Percentiles rank a stretch among this genome's conserved stretches.
Evolutionary conservation across 2,329 filamentous ascomycete genomes (phyloP).

Genomic region (Talaromyces islandicus): DNA sequence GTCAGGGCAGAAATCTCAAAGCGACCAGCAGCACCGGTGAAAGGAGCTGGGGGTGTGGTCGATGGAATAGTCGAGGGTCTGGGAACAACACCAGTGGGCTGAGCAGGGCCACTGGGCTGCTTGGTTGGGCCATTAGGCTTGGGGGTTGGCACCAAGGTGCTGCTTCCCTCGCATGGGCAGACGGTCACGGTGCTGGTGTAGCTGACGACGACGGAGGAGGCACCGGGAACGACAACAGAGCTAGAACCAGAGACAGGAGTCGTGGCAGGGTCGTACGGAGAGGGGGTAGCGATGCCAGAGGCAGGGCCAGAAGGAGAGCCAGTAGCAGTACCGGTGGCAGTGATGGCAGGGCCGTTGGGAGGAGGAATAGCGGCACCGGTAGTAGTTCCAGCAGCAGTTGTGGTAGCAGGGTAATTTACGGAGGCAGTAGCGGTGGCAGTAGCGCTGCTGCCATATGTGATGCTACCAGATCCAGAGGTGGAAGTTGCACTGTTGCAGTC

Average conservation of each 20-base stretch:
- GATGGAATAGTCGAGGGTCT: slow-evolving; percentile 7
- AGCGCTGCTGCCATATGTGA: not conserved
- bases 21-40: slow-evolving; percentile 20
- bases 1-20: slow-evolving; percentile 18
- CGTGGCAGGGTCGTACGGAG: not conserved
- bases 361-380: not conserved
- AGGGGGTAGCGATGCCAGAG: not conserved
- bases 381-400: not conserved
- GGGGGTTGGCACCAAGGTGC: slow-evolving; percentile 7
- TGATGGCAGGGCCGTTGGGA: not conserved
- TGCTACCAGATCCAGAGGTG: not conserved
- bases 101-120: slow-evolving; percentile 1
- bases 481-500: slow-evolving; percentile 17
- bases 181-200: slow-evolving; percentile 9
- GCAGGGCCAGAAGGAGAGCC: not conserved
- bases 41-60: slow-evolving; percentile 6
- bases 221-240: not conserved
- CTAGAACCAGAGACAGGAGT: not conserved
- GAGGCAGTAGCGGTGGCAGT: not conserved
- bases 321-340: not conserved
- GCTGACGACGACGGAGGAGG: slow-evolving; percentile 4
- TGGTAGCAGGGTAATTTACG: not conserved
- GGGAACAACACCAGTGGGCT: slow-evolving; percentile 7
- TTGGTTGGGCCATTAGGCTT: not conserved
- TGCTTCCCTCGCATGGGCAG: slow-evolving; percentile 5